Evolutionary conservation across 2,329 filamentous ascomycete species (phyloP), one percentile per base, ranked within the genome.

Genomic region (Esteya vermicola): DNA sequence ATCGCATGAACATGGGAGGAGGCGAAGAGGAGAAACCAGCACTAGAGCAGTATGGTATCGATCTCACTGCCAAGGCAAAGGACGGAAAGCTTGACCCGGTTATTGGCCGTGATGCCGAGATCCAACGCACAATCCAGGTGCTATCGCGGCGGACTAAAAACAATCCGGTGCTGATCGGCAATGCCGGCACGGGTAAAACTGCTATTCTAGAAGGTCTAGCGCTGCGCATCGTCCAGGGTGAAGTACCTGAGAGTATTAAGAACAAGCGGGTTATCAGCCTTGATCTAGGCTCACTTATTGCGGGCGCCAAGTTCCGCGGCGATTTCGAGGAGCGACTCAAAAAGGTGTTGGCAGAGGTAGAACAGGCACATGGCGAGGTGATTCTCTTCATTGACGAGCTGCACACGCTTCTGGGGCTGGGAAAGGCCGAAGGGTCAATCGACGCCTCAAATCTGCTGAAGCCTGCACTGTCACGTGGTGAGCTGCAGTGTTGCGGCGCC

Each of bases 251-350:
- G 59, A 93, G 85, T 49, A 81, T 98, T 57, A 94, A 94, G 61
- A 81, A 95, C 51, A 96, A 96, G 60, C 71, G 79, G 39, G 89
- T 98, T 20, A 75, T 96, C 41, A 75, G 81, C 7, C 61, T 96
- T 28, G 91, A 98, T 52, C 68, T 98, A 6, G 91, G 91, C 3
- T 85, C 85, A 27, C 72, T 98, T 14, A 95, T 98, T 51, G 91
- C 91, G 2, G 91, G 91, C 36, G 88, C 91, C 33, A 96, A 95
- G 54, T 98, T 91, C 52, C 68, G 91, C 36, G 91, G 91, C 36
- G 91, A 98, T 51, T 96, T 98, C 44, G 91, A 98, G 56, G 91
- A 98, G 56, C 71, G 91, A 32, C 56, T 96, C 44, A 96, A 96
- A 58, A 80, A 80, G 48, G 86, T 96, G 2, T 59, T 98, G 54